Conservation (phyloP, 805 yeast genomes). For the Lipomyces yamadae region DNA sequence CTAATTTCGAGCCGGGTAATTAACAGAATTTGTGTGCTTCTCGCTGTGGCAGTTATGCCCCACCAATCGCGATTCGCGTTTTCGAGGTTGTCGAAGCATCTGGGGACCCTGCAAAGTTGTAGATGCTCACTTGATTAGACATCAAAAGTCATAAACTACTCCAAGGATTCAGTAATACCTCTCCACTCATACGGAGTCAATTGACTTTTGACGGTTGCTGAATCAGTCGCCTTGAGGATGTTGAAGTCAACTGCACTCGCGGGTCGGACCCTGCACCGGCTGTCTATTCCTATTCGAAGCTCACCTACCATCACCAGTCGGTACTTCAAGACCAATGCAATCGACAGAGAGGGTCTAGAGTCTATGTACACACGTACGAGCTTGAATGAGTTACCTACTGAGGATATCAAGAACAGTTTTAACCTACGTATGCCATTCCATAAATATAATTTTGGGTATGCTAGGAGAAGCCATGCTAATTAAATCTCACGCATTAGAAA, state of each 20-base stretch:
- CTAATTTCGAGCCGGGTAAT: constrained; percentile 1
- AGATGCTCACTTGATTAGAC: not conserved
- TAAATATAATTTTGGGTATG: not conserved
- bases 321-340: constrained; percentile 16
- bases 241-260: constrained; percentile 8
- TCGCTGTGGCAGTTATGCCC: constrained; percentile 12
- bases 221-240: constrained; percentile 7
- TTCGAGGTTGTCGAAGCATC: constrained; percentile 5
- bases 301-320: not conserved
- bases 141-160: not conserved
- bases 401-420: constrained; percentile 23
- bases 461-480: not conserved
- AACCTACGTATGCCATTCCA: constrained; percentile 20
- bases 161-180: not conserved
- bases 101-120: not conserved
- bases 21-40: constrained; percentile 15
- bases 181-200: not conserved
- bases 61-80: constrained; percentile 23
- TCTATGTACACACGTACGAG: constrained; percentile 22
- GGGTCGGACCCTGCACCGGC: constrained; percentile 3
- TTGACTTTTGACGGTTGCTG: not conserved
- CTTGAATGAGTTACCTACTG: constrained; percentile 24
- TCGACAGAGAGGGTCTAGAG: constrained; percentile 1
- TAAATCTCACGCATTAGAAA: constrained; percentile 15
- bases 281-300: not conserved